A percentile compares a stretch with the other conserved stretches of the same genome.
Evolutionary conservation across 352 stramenopile species (phyloP).

Genomic region (Elongisporangium undulatum): DNA sequence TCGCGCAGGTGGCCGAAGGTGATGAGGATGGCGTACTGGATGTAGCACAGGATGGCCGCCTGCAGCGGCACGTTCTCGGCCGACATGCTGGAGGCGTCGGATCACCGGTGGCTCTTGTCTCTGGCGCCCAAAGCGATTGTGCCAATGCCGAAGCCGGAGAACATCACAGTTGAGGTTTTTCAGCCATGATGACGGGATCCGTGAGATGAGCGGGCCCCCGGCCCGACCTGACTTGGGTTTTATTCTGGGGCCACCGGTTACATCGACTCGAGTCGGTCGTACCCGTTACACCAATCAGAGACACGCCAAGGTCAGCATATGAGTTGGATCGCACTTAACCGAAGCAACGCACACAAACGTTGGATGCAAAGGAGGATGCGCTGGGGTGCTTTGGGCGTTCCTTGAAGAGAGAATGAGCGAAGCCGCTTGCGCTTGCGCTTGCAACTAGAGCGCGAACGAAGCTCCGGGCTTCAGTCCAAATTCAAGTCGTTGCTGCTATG

Average conservation of each 20-base stretch:
- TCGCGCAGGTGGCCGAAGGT: conserved; percentile 80
- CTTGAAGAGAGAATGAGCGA: not conserved
- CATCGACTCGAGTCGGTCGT: not conserved
- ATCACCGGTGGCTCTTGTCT: not conserved
- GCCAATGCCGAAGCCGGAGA: not conserved
- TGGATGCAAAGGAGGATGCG: not conserved
- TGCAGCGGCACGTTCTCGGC: conserved; percentile 61
- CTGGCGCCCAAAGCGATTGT: not conserved
- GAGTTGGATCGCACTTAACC: not conserved
- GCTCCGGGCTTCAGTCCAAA: not conserved
- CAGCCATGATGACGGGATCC: not conserved
- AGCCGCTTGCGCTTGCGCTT: not conserved
- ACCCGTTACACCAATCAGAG: not conserved
- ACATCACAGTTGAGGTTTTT: not conserved
- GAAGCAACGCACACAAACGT: not conserved
- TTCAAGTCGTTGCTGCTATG: not conserved
- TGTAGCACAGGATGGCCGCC: conserved; percentile 76
- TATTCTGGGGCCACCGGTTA: not conserved
- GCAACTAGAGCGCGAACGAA: not conserved
- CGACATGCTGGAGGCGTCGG: conserved; percentile 22
- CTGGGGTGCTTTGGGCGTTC: not conserved
- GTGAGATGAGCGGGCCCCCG: too few relatives aligned
- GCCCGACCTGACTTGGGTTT: not conserved
- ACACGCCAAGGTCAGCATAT: not conserved
- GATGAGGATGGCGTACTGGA: conserved; percentile 78